These are phyloP conservation scores for Eucommia ulmoides DNA, from an alignment of 257 asterid species.

Conservation along the genomic window DNA sequence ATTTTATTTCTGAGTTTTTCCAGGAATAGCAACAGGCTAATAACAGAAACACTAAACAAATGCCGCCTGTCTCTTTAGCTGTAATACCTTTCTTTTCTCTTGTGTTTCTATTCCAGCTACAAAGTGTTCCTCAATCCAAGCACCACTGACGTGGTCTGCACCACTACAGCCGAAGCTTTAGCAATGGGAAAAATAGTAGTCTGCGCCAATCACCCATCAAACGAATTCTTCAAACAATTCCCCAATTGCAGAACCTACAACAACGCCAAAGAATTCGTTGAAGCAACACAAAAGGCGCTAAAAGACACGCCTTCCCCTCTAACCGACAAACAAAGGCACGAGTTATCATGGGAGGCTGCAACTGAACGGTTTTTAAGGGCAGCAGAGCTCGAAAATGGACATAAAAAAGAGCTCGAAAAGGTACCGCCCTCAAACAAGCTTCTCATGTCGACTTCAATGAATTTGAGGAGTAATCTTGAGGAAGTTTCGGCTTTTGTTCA, in stretches of 20 bases:
- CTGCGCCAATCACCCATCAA: constrained; percentile 5
- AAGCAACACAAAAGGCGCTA: not conserved
- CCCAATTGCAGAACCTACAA: constrained; percentile 5
- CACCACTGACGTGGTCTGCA: constrained; percentile 5
- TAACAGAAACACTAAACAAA: too few species aligned
- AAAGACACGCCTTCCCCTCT: constrained; percentile 1
- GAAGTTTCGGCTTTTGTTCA: constrained; percentile 78
- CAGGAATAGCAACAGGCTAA: too few species aligned
- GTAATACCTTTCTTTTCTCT: not conserved
- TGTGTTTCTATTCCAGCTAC: not conserved
- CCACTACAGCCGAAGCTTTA: constrained; percentile 6
- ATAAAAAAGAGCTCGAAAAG: constrained; percentile 28
- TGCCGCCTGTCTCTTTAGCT: not conserved
- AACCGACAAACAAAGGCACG: not conserved
- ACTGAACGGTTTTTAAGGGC: constrained; percentile 52
- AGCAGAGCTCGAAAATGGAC: constrained; percentile 44
- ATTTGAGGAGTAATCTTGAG: constrained; percentile 48
- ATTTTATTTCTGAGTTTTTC: too few species aligned
- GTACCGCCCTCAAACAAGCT: constrained; percentile 44
- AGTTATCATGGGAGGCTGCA: constrained; percentile 9
- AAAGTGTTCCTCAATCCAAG: constrained; percentile 9
- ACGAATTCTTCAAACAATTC: constrained; percentile 1
- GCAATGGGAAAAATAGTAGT: constrained; percentile 9
- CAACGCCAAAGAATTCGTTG: not conserved
- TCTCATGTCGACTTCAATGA: constrained; percentile 56